Conservation (phyloP, 1,284 basidiomycete genomes). For the Melampsora americana region DNA sequence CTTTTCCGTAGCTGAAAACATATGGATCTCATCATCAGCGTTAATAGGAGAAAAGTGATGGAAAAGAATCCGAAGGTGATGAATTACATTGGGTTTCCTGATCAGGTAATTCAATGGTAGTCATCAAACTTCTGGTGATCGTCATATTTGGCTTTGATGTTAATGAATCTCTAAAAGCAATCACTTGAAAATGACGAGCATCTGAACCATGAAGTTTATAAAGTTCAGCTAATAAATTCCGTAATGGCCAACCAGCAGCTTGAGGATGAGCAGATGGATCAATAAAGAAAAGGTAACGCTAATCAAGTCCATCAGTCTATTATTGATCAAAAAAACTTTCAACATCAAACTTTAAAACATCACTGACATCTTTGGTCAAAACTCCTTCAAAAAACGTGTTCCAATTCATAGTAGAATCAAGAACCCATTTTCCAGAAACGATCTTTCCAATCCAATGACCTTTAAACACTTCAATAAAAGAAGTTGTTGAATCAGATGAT, state of each 20-base stretch:
- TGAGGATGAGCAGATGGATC: conserved; percentile 77
- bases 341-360: too few species aligned
- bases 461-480: background rate
- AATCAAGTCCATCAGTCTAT: conserved; percentile 16
- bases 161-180: conserved; percentile 73
- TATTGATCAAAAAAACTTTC: background rate
- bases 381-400: conserved; percentile 15
- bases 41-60: background rate
- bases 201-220: conserved; percentile 59
- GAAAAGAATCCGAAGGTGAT: conserved; percentile 26
- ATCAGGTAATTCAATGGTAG: conserved; percentile 48
- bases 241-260: conserved; percentile 89
- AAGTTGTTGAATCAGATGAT: too few species aligned
- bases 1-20: conserved; percentile 49
- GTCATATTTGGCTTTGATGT: conserved; percentile 57
- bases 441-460: conserved; percentile 22
- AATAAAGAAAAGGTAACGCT: conserved; percentile 71
- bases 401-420: conserved; percentile 13
- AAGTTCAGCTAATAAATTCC: conserved; percentile 83
- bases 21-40: background rate
- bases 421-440: background rate
- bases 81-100: conserved; percentile 41
- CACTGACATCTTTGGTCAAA: conserved; percentile 5
- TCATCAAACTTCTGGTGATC: conserved; percentile 8
- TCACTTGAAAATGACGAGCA: conserved; percentile 60